Conservation (phyloP, 1,284 basidiomycete species). For the Tilletia setariae region DNA sequence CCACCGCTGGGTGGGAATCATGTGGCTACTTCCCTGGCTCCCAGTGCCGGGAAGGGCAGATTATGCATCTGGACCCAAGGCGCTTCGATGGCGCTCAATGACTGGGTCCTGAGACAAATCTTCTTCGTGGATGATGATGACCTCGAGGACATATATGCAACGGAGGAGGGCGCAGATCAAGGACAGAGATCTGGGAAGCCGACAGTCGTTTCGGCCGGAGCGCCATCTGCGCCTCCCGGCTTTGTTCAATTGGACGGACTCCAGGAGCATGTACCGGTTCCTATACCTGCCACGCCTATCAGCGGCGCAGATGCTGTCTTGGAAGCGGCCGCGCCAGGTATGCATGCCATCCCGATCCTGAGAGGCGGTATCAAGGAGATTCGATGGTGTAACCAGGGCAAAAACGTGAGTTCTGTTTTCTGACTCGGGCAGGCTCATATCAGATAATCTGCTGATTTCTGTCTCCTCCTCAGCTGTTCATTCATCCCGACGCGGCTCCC, state of each 20-base stretch:
- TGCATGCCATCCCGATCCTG: not conserved
- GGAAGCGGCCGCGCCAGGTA: not conserved
- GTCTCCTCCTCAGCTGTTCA: constrained; percentile 4
- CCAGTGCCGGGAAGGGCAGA: constrained; percentile 4
- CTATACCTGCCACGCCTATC: constrained; percentile 1
- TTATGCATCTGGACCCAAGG: constrained; percentile 13
- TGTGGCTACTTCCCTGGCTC: constrained; percentile 5
- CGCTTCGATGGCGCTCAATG: not conserved
- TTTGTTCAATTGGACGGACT: not conserved
- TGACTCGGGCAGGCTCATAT: not conserved
- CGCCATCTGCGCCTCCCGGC: not conserved
- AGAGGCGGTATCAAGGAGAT: not conserved
- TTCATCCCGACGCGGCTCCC: not conserved
- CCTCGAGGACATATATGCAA: not conserved
- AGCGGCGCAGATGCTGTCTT: not conserved
- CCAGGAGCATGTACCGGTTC: not conserved
- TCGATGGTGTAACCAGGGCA: constrained; percentile 7
- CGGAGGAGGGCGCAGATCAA: not conserved
- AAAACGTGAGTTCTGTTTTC: not conserved
- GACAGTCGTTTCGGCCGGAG: not conserved
- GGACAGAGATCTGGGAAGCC: not conserved
- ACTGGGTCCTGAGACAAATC: constrained; percentile 2
- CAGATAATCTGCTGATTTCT: not conserved
- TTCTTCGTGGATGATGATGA: constrained; percentile 5
- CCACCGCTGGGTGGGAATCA: not conserved